Percentiles rank a stretch among this genome's conserved stretches.
Evolutionary conservation across 2,329 filamentous ascomycete species (phyloP).

Genomic region (Cladophialophora carrionii): DNA sequence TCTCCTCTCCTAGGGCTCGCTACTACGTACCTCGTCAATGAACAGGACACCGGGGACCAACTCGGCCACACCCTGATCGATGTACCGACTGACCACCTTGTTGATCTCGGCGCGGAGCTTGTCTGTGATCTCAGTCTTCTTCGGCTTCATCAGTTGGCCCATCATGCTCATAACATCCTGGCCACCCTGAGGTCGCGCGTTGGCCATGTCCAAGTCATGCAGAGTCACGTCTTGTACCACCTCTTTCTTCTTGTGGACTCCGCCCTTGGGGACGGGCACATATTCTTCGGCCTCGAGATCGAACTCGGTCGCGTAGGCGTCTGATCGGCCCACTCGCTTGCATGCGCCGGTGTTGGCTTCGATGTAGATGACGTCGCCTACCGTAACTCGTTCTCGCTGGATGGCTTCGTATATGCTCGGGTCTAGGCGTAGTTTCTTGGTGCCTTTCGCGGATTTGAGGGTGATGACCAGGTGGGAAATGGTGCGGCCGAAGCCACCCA

Average conservation of each 20-base stretch:
- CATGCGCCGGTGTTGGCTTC: constrained; percentile 98
- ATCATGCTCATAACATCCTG: constrained; percentile 99
- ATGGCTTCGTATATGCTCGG: constrained; percentile 99
- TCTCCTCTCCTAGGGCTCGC: constrained; percentile 7
- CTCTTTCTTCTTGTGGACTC: constrained; percentile 99
- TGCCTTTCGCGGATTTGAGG: constrained; percentile 91
- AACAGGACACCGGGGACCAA: constrained; percentile 97
- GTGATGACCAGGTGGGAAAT: constrained; percentile 95
- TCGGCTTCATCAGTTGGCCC: constrained; percentile 99
- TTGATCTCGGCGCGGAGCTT: constrained; percentile 96
- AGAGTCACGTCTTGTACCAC: constrained; percentile 98
- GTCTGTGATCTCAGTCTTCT: constrained; percentile 99
- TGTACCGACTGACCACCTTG: constrained; percentile 98
- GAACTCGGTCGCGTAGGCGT: constrained; percentile 97
- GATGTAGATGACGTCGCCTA: constrained; percentile 98
- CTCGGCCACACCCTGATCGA: constrained; percentile 96
- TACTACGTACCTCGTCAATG: constrained; percentile 81
- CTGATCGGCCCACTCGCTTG: constrained; percentile 92
- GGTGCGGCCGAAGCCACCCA: constrained; percentile 95
- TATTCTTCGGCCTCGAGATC: constrained; percentile 99
- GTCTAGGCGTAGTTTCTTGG: constrained; percentile 95
- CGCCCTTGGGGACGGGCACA: constrained; percentile 96
- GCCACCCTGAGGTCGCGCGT: constrained; percentile 90
- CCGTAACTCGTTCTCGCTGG: constrained; percentile 93
- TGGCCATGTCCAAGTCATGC: constrained; percentile 94